Evolutionary conservation across 2,329 filamentous ascomycete species (phyloP).

Genomic region (Ophiostoma novo-ulmi): DNA sequence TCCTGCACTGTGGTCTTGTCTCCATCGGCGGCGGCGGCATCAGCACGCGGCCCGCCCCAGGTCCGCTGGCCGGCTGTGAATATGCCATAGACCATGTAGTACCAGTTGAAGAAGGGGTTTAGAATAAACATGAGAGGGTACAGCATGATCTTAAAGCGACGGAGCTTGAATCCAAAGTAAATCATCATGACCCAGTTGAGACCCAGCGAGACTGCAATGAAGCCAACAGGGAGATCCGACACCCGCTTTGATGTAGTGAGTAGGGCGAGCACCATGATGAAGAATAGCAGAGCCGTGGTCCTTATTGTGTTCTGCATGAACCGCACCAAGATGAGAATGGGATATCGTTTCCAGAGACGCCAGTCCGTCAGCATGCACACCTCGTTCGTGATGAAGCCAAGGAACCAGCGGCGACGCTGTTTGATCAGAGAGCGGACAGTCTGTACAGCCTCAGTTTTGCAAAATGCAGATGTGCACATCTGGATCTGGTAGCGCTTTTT

Average conservation of each 20-base stretch:
- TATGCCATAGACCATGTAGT: slow-evolving; percentile 96
- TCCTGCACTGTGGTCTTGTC: slow-evolving; percentile 69
- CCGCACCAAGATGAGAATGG: slow-evolving; percentile 75
- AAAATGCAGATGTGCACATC: slow-evolving; percentile 96
- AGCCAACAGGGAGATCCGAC: slow-evolving; percentile 77
- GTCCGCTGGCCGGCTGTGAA: slow-evolving; percentile 91
- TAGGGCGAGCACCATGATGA: slow-evolving; percentile 84
- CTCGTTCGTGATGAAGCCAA: slow-evolving; percentile 96
- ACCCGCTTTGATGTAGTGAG: slow-evolving; percentile 77
- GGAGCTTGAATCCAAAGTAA: slow-evolving; percentile 84
- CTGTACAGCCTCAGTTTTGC: slow-evolving; percentile 96
- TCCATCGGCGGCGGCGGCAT: slow-evolving; percentile 74
- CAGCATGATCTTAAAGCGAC: slow-evolving; percentile 87
- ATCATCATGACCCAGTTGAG: slow-evolving; percentile 95
- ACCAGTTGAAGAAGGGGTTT: slow-evolving; percentile 97
- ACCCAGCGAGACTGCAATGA: slow-evolving; percentile 86
- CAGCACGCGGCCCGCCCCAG: slow-evolving; percentile 89
- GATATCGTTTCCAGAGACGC: slow-evolving; percentile 86
- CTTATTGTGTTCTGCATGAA: slow-evolving; percentile 96
- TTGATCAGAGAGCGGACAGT: slow-evolving; percentile 81
- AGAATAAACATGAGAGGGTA: slow-evolving; percentile 94
- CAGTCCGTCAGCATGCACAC: slow-evolving; percentile 96
- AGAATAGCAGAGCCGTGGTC: slow-evolving; percentile 88
- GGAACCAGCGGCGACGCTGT: slow-evolving; percentile 92
- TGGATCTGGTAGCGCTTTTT: slow-evolving; percentile 92